Base-by-base conservation (phyloP, 495 filamentous ascomycete species). In the Hypoxylon fragiforme region DNA sequence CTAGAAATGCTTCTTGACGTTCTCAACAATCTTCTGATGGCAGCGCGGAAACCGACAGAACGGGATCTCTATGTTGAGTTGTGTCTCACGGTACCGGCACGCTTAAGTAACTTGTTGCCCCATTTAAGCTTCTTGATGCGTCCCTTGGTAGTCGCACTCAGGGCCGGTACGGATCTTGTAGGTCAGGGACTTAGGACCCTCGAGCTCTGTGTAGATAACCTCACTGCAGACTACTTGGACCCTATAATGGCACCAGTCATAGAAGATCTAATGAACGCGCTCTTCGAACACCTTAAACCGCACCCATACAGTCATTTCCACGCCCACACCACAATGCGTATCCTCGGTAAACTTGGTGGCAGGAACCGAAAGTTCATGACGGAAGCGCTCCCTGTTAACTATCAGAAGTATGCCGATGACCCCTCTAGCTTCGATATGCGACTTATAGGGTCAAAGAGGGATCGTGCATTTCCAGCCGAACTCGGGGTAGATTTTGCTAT, bases 211-310 rank as follows among this genome's bases (percentile, higher is more conserved):
- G 95, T 99, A 18, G 95, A 99, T 55, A 99, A 99, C 61, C 79
- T 99, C 1, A 99, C 95, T 0, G 92, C 94, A 0, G 95, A 99
- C 60, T 99, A 99, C 64, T 69, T 99, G 22, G 95, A 99, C 60
- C 95, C 95, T 0, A 99, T 99, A 48, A 99, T 99, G 94, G 90
- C 91, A 4, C 95, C 95, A 1, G 94, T 96, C 36, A 97, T 99
- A 71, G 94, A 97, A 60, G 95, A 99, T 56, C 73, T 99, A 44
- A 97, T 97, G 92, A 90, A 90, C 34, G 92, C 91, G 3, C 79
- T 99, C 6, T 97, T 92, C 81, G 90, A 96, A 50, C 95, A 97
- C 65, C 78, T 99, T 24, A 87, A 85, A 54, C 95, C 95, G 2
- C 84, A 88, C 44, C 92, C 94, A 0, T 96, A 97, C 65, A 95